Conservation (phyloP, 169 alveolate species). For the Cryptosporidium canis region DNA sequence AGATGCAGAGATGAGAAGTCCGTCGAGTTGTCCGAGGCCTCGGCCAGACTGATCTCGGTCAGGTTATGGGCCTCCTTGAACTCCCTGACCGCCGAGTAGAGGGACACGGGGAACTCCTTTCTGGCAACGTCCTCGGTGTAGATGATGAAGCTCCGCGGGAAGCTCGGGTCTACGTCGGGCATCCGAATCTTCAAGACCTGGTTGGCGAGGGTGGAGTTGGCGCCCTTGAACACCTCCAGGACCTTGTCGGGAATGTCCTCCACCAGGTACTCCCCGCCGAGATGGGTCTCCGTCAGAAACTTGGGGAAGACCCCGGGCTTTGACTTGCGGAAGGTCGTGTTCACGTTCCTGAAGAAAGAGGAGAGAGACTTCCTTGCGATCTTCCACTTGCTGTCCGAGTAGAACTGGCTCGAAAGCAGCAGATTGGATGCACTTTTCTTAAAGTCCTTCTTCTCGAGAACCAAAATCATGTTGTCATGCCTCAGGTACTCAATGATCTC, state of each 20-base stretch:
- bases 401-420: constrained; percentile 10
- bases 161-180: constrained; percentile 36
- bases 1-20: constrained; percentile 3
- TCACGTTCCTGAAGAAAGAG: not conserved
- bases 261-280: constrained; percentile 10
- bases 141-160: constrained; percentile 4
- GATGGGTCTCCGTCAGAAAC: not conserved
- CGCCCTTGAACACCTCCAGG: not conserved
- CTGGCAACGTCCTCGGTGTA: constrained; percentile 15
- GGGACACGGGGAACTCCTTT: constrained; percentile 30
- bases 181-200: constrained; percentile 1
- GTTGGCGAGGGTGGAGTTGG: constrained; percentile 18
- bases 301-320: constrained; percentile 19
- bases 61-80: not conserved
- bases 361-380: not conserved
- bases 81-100: not conserved
- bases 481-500: constrained; percentile 1
- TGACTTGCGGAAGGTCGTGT: not conserved
- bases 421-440: constrained; percentile 41
- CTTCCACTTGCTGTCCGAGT: constrained; percentile 25
- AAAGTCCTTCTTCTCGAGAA: constrained; percentile 20
- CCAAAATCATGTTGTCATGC: constrained; percentile 19
- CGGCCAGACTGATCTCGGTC: not conserved
- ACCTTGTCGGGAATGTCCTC: constrained; percentile 28
- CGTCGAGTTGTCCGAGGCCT: not conserved